Evolutionary conservation across 2,329 filamentous ascomycete species (phyloP), one percentile per base, ranked within the genome.

Genomic region (Colletotrichum sp.): DNA sequence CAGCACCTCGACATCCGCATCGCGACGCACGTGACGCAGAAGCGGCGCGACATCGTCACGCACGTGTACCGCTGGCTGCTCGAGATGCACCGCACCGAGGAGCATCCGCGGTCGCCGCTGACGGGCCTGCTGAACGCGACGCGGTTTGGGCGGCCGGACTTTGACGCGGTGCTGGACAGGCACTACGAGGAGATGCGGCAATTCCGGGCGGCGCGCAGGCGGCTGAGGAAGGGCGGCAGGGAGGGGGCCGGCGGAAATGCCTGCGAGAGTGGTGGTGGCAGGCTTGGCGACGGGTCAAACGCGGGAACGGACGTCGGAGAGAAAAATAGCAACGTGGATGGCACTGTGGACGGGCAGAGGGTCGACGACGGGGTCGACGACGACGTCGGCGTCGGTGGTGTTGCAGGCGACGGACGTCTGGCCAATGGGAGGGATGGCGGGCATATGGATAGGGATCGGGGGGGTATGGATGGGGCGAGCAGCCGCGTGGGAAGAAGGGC

Each of bases 1-100:
- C 81, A 82, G 1, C 83, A 86, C 61, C 86, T 92, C 58, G 88
- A 90, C 71, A 87, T 92, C 73, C 86, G 88, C 52, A 88, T 91
- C 79, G 85, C 88, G 69, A 91, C 90, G 0, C 89, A 91, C 79
- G 87, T 91, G 26, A 91, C 90, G 0, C 87, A 89, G 43, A 90
- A 89, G 77, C 85, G 89, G 12, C 89, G 88, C 77, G 83, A 86
- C 43, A 87, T 91, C n/a, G 85, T 86, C 0, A 87, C 87, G 0
- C 88, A 91, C 69, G 86, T 92, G 0, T 91, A 89, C 79, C 85
- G 89, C 7, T 91, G 89, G 84, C 82, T 91, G 0, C 85, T 92
- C 2, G 90, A 91, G 79, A 88, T 87, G 79, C 89, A 91, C 75
- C 88, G 90, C 8, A 91, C 89, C 1, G 80, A 86, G 1, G 83